Base-by-base conservation (phyloP, 1,284 basidiomycete genomes). In the Ustanciosporium gigantosporum region DNA sequence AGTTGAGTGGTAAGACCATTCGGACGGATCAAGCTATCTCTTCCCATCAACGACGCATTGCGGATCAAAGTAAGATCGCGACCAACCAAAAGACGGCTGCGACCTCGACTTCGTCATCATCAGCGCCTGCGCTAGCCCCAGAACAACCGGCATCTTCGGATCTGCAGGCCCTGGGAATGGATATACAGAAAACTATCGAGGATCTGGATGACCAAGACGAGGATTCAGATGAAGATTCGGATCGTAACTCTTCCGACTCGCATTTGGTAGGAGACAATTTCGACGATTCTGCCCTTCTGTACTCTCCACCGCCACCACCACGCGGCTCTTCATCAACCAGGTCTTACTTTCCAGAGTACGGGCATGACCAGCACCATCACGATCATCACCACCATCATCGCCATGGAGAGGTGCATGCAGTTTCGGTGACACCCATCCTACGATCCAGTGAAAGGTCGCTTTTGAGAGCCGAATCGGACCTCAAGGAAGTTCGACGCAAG, bases 381-480 rank as follows among this genome's bases (percentile, higher is more conserved):
- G 11, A 8, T 35, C 32, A 35, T 35, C 36, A 36, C 8, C 14
- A 23, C 3, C 34, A 31, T 13, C 38, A 41, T 19, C 25, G 19
- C 20, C 27, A 42, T 41, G 19, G 17, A 7, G 17, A 21, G 20
- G 15, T 25, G 14, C 27, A 27, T 9, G 5, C 21, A 9, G 22
- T 38, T 24, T 24, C 21, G 14, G 14, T 24, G 13, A 20, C 15
- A 4, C 25, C 45, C 3, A 29, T 57, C 2, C n/a, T 57, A 23
- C 22, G 41, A 16, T 48, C 60, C 1, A 53, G 48, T 35, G 60
- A 65, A 21, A 45, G 55, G 7, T 41, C 50, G 8, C 39, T 65
- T 1, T 19, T 65, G 2, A 49, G 55, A 0, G 61, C 61, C 13
- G 61, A 65, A 25, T 42, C 43, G 7, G 61, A 65, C 19, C 41